phyloP scores from a whole-genome alignment of 2,329 filamentous ascomycete species.

The Calonectria pseudoreteaudii region DNA sequence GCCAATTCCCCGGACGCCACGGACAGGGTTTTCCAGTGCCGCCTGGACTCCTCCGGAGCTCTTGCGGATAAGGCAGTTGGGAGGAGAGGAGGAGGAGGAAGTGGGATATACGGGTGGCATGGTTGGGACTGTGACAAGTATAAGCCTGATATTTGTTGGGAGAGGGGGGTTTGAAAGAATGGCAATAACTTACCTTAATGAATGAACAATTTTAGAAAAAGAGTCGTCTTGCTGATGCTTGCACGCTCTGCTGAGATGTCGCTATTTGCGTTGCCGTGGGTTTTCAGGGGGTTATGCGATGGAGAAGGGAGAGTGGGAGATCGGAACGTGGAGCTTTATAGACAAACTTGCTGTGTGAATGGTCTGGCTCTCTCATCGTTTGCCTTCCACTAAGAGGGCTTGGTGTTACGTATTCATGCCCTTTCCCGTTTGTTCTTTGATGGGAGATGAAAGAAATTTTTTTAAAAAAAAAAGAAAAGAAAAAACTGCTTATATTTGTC shows the following conservation, averaged over 20 bases:
- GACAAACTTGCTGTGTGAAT: background rate
- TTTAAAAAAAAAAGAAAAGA: no score
- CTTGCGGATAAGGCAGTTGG: background rate
- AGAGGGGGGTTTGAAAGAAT: background rate
- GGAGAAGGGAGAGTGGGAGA: background rate
- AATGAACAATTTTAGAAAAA: background rate
- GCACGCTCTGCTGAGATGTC: background rate
- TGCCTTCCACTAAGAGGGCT: background rate
- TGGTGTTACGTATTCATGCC: background rate
- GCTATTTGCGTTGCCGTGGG: background rate
- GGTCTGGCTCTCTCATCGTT: background rate
- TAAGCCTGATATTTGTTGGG: background rate
- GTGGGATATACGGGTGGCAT: background rate
- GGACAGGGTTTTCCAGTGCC: background rate
- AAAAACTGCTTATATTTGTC: background rate
- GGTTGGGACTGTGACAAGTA: background rate
- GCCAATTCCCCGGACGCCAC: background rate
- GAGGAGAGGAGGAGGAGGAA: no score
- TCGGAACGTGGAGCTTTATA: background rate
- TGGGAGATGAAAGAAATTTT: background rate
- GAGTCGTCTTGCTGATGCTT: background rate
- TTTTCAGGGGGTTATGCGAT: background rate
- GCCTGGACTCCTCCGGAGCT: background rate
- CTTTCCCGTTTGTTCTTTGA: background rate
- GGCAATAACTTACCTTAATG: background rate